Evolutionary conservation across 345 rosid genomes (phyloP).

Genomic region (Mallotus nudiflorus): DNA sequence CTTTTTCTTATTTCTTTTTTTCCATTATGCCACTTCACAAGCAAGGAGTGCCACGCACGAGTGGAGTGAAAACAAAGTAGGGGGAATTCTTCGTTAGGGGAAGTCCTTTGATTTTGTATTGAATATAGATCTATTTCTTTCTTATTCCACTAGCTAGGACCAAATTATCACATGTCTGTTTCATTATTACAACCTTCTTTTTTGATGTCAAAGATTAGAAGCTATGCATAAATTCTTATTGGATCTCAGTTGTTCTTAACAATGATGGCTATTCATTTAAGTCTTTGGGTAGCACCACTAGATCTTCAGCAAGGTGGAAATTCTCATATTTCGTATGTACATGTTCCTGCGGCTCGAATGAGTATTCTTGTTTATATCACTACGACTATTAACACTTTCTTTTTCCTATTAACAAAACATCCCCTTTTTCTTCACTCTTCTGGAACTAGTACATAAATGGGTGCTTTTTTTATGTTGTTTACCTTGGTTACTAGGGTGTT

Average conservation of each 20-base stretch:
- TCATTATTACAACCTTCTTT: constrained; percentile 1
- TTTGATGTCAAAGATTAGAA: background rate
- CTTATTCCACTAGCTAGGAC: background rate
- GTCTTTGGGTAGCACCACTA: background rate
- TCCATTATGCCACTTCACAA: too few relatives aligned
- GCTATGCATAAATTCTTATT: background rate
- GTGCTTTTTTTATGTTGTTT: constrained; percentile 22
- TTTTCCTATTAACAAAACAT: background rate
- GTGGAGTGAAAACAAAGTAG: background rate
- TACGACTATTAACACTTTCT: too few relatives aligned
- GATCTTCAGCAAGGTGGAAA: background rate
- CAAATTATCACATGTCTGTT: background rate
- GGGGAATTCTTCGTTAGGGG: background rate
- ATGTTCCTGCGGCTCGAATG: background rate
- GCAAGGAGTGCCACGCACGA: background rate
- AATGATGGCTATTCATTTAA: background rate
- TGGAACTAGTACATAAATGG: constrained; percentile 6
- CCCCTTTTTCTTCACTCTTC: constrained; percentile 1
- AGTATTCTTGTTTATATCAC: constrained; percentile 8
- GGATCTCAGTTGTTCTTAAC: background rate
- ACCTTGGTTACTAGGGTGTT: constrained; percentile 17
- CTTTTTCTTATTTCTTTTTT: too few relatives aligned
- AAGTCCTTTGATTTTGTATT: background rate
- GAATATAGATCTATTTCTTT: background rate
- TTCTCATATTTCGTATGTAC: background rate